Evolutionary conservation across 1,139 yeast species (phyloP).

Genomic region (Suhomyces panamericanus): DNA sequence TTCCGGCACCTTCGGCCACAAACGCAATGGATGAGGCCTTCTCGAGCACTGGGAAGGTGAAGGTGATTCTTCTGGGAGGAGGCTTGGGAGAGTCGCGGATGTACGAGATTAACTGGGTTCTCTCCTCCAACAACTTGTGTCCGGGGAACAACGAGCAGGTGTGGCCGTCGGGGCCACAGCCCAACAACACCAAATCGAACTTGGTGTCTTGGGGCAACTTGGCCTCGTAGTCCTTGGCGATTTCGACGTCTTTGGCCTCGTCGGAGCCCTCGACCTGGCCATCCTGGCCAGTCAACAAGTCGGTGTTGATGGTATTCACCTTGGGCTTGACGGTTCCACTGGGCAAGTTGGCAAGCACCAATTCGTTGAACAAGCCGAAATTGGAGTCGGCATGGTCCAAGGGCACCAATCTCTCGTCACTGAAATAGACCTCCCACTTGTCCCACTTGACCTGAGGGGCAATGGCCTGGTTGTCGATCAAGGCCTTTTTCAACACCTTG

Average conservation of each 20-base stretch:
- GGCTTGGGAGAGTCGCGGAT: conserved; percentile 71
- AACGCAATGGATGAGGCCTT: conserved; percentile 63
- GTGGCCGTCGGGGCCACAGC: conserved; percentile 83
- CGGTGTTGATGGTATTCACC: conserved; percentile 52
- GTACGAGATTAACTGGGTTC: conserved; percentile 38
- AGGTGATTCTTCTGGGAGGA: conserved; percentile 73
- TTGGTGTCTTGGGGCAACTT: conserved; percentile 41
- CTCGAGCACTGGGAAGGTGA: conserved; percentile 64
- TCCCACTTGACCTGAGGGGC: conserved; percentile 56
- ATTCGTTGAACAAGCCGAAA: conserved; percentile 60
- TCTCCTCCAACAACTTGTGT: conserved; percentile 48
- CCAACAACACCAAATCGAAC: conserved; percentile 62
- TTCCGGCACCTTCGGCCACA: conserved; percentile 88
- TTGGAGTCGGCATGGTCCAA: conserved; percentile 75
- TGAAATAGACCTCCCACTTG: conserved; percentile 93
- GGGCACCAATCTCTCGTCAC: conserved; percentile 94
- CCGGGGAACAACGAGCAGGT: conserved; percentile 76
- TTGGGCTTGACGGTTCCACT: conserved; percentile 36
- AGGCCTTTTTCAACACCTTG: conserved; percentile 68
- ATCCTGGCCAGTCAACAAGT: conserved; percentile 46
- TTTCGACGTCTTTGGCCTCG: conserved; percentile 40
- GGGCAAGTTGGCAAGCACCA: conserved; percentile 51
- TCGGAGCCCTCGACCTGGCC: conserved; percentile 44
- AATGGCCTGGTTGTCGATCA: conserved; percentile 56
- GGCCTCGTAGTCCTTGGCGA: conserved; percentile 53